These are phyloP conservation scores for Celoporthe dispersa DNA, from an alignment of 2,329 filamentous ascomycete genomes.

Conservation along the genomic window DNA sequence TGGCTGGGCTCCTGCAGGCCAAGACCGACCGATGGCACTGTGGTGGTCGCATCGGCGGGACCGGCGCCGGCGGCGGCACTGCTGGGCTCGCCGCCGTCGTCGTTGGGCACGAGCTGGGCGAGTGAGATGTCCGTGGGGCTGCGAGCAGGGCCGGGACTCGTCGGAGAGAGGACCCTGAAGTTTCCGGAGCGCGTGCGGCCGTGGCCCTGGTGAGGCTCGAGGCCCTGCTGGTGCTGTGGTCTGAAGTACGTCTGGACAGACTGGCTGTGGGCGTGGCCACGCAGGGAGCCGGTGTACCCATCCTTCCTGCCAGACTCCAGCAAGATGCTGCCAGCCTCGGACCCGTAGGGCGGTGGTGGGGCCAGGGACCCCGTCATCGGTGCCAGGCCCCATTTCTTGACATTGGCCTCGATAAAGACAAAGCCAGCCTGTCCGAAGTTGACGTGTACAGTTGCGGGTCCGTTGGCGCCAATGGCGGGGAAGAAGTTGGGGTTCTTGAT, in stretches of 20 bases:
- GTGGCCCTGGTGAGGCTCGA: constrained; percentile 63
- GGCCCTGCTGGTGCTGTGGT: constrained; percentile 37
- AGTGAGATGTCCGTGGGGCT: constrained; percentile 96
- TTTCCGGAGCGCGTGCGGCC: constrained; percentile 75
- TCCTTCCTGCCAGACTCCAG: constrained; percentile 81
- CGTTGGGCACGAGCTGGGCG: constrained; percentile 75
- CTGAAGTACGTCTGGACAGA: constrained; percentile 49
- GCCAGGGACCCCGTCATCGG: constrained; percentile 95
- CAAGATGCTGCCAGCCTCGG: constrained; percentile 94
- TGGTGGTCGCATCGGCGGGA: constrained; percentile 38
- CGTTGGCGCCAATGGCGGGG: constrained; percentile 94
- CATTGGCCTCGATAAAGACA: constrained; percentile 98
- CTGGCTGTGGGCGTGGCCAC: constrained; percentile 50
- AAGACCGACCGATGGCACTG: constrained; percentile 44
- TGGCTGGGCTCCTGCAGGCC: constrained; percentile 61
- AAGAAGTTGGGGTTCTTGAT: constrained; percentile 97
- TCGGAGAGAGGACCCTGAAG: constrained; percentile 74
- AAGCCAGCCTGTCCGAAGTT: constrained; percentile 98
- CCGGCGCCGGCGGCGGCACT: constrained; percentile 43
- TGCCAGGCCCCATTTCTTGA: constrained; percentile 98
- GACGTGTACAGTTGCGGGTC: constrained; percentile 89
- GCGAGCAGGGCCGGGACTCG: constrained; percentile 85
- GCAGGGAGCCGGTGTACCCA: constrained; percentile 47
- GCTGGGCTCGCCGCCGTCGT: constrained; percentile 75
- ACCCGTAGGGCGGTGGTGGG: constrained; percentile 94